phyloP scores from a whole-genome alignment of 2,329 filamentous ascomycete species.

The Cercospora zeina region DNA sequence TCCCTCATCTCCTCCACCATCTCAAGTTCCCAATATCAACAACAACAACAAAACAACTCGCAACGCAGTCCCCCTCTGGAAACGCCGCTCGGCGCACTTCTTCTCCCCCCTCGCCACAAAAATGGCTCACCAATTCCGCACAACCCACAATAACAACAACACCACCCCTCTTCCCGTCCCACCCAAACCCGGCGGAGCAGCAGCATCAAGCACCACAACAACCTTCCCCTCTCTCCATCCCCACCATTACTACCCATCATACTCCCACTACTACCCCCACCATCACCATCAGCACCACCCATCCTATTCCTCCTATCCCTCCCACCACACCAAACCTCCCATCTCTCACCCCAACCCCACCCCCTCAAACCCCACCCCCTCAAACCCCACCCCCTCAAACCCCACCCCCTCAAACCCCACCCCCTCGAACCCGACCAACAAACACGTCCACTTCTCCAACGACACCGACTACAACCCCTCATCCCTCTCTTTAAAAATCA shows the following conservation, averaged over 20 bases:
- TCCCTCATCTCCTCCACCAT: not conserved
- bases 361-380: not conserved
- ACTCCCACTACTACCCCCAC: not conserved
- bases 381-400: not conserved
- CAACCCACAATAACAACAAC: conserved; percentile 6
- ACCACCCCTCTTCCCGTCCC: conserved; percentile 3
- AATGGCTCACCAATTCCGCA: conserved; percentile 13
- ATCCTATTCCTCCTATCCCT: not conserved
- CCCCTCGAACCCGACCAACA: not conserved
- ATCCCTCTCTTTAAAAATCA: conserved; percentile 32
- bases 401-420: not conserved
- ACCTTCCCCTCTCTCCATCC: conserved; percentile 5
- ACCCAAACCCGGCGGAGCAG: not conserved
- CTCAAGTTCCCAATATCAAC: not conserved
- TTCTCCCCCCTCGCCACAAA: not conserved
- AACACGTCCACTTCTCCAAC: conserved; percentile 35
- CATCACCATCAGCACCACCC: not conserved
- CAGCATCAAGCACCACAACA: conserved; percentile 4
- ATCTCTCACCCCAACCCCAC: not conserved
- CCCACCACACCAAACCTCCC: not conserved
- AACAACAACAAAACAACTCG: not conserved
- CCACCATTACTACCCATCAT: not conserved
- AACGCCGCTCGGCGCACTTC: conserved; percentile 2
- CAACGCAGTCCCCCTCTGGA: conserved; percentile 11
- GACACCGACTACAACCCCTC: conserved; percentile 34